phyloP scores from a whole-genome alignment of 148 eudicot species.

The Diospyros lotus region DNA sequence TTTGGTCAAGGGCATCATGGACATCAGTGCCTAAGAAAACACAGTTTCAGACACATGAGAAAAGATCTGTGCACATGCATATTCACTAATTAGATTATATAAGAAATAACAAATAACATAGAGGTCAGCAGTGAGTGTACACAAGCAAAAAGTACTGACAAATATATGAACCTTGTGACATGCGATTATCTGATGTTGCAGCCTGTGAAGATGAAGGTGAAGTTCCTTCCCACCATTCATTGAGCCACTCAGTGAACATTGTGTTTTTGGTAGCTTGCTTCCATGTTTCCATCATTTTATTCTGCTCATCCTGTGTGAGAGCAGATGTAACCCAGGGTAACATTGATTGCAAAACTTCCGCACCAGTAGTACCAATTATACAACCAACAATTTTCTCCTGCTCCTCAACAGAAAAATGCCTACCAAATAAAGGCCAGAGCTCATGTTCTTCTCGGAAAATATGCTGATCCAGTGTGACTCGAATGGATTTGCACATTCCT shows the following conservation, averaged over 20 bases:
- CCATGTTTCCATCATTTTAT: slow-evolving; percentile 96
- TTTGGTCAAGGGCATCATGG: slow-evolving; percentile 55
- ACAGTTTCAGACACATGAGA: background rate
- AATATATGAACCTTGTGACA: slow-evolving; percentile 46
- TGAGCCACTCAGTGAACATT: slow-evolving; percentile 97
- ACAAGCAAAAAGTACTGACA: background rate
- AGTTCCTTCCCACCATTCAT: slow-evolving; percentile 93
- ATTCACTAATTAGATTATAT: background rate
- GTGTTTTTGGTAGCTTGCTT: slow-evolving; percentile 97
- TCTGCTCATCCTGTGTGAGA: slow-evolving; percentile 94
- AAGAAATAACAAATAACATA: slow-evolving; percentile 3
- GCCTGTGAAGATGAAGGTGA: slow-evolving; percentile 43
- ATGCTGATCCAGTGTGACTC: slow-evolving; percentile 92
- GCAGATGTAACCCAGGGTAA: slow-evolving; percentile 99
- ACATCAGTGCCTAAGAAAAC: slow-evolving; percentile 43
- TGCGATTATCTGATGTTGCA: slow-evolving; percentile 42
- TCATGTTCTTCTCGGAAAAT: slow-evolving; percentile 91
- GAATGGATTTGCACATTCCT: slow-evolving; percentile 94
- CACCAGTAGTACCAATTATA: slow-evolving; percentile 98
- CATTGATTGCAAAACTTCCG: slow-evolving; percentile 98
- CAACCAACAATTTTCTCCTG: slow-evolving; percentile 95
- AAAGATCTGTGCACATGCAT: background rate
- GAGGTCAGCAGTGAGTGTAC: background rate
- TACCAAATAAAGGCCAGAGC: slow-evolving; percentile 94
- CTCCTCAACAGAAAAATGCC: slow-evolving; percentile 85